phyloP scores from a whole-genome alignment of 129 eudicot species.

The Centaurea solstitialis region DNA sequence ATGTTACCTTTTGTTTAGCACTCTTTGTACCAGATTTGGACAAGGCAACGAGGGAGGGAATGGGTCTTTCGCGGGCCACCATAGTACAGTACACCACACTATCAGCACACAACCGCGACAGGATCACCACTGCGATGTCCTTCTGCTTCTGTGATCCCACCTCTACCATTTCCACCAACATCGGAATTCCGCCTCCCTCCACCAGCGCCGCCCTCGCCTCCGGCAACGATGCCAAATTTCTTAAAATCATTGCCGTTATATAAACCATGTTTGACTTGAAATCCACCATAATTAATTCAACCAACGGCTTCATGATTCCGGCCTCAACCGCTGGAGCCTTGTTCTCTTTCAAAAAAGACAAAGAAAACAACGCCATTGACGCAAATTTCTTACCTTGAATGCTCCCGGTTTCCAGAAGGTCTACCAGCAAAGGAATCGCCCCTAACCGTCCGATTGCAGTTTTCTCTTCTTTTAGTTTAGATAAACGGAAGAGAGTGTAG shows the following conservation, averaged over 20 bases:
- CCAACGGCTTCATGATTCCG: too few species aligned
- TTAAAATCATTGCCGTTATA: constrained; percentile 67
- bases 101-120: too few species aligned
- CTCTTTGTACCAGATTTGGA: constrained; percentile 83
- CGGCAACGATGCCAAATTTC: constrained; percentile 41
- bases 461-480: too few species aligned
- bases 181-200: constrained; percentile 36
- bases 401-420: too few species aligned
- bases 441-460: too few species aligned
- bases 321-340: too few species aligned
- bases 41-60: constrained; percentile 80
- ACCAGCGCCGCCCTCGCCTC: constrained; percentile 72
- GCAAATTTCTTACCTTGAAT: too few species aligned
- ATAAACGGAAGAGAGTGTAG: too few species aligned
- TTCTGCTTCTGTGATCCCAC: constrained; percentile 78
- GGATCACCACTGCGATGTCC: constrained; percentile 29
- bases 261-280: constrained; percentile 80
- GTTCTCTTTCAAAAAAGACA: too few species aligned
- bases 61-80: constrained; percentile 63
- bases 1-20: constrained; percentile 74
- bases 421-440: too few species aligned
- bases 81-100: too few species aligned
- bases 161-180: constrained; percentile 73
- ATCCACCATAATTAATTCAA: constrained; percentile 56
- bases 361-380: too few species aligned